Conservation (phyloP, 257 asterid genomes). For the Craterostigma plantagineum region DNA sequence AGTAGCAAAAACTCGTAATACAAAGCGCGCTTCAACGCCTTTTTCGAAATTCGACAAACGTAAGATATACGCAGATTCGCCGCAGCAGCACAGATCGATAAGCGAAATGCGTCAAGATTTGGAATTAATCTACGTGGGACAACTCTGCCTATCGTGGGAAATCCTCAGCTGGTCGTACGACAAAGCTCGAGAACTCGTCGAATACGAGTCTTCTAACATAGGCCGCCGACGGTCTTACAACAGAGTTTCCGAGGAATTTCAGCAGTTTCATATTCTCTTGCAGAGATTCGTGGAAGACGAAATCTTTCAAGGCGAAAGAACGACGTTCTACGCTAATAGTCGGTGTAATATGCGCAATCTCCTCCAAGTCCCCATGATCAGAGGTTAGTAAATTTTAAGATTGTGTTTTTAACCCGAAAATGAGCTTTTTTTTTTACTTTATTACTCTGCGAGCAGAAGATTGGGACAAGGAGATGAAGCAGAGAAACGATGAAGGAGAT, state of each 20-base stretch:
- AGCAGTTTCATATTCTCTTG: constrained; percentile 62
- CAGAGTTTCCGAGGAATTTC: constrained; percentile 47
- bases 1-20: constrained; percentile 6
- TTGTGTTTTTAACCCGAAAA: not conserved
- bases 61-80: constrained; percentile 49
- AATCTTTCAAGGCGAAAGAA: constrained; percentile 45
- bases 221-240: constrained; percentile 40
- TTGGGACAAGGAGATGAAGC: constrained; percentile 33
- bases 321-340: constrained; percentile 32
- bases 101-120: constrained; percentile 36
- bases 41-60: no score
- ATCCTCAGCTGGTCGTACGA: constrained; percentile 45
- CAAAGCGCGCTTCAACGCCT: constrained; percentile 27
- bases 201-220: constrained; percentile 16
- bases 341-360: constrained; percentile 39
- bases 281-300: constrained; percentile 76
- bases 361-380: constrained; percentile 59
- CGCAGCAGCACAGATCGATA: constrained; percentile 33
- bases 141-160: constrained; percentile 68
- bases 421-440: not conserved
- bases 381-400: constrained; percentile 26
- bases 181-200: constrained; percentile 30
- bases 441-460: constrained; percentile 45
- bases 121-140: constrained; percentile 62
- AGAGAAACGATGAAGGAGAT: constrained; percentile 19